Conservation (phyloP, 345 rosid species). For the Lumnitzera racemosa region DNA sequence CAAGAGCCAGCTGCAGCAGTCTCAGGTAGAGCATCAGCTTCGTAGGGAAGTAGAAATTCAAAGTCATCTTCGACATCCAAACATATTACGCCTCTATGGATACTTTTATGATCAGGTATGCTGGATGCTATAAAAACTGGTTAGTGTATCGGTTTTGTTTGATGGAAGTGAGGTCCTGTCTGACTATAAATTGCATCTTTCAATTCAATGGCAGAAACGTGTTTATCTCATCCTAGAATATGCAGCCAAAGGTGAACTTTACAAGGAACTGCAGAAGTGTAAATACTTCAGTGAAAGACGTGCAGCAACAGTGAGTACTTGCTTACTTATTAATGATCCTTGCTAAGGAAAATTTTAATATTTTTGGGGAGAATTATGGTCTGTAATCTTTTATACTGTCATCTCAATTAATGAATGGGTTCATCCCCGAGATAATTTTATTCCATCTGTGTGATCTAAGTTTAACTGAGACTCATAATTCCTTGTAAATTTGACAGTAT, state of each 20-base stretch:
- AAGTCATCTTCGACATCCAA: slow-evolving; percentile 91
- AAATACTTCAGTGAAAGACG: slow-evolving; percentile 88
- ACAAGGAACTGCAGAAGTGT: slow-evolving; percentile 84
- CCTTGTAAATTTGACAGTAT: slow-evolving; percentile 39
- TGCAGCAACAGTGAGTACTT: slow-evolving; percentile 75
- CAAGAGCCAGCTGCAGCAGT: slow-evolving; percentile 89
- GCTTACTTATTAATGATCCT: background rate
- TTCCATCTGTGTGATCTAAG: no score
- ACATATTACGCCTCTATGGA: slow-evolving; percentile 83
- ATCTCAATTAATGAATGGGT: no score
- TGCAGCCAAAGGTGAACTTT: slow-evolving; percentile 87
- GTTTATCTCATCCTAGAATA: slow-evolving; percentile 78
- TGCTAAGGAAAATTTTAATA: background rate
- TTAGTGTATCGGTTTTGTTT: background rate
- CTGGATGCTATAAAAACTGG: background rate
- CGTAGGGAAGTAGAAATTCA: slow-evolving; percentile 96
- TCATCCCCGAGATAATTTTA: no score
- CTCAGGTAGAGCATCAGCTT: slow-evolving; percentile 96
- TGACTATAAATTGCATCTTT: background rate
- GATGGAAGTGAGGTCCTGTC: slow-evolving; percentile 14
- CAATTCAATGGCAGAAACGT: slow-evolving; percentile 42
- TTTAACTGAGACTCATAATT: background rate
- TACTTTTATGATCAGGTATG: slow-evolving; percentile 93
- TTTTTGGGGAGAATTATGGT: no score
- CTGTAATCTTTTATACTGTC: no score